Percentiles rank a stretch among this genome's conserved stretches.
These are phyloP conservation scores for Myxozyma neotropica DNA, from an alignment of 805 yeast genomes.

Conservation along the genomic window DNA sequence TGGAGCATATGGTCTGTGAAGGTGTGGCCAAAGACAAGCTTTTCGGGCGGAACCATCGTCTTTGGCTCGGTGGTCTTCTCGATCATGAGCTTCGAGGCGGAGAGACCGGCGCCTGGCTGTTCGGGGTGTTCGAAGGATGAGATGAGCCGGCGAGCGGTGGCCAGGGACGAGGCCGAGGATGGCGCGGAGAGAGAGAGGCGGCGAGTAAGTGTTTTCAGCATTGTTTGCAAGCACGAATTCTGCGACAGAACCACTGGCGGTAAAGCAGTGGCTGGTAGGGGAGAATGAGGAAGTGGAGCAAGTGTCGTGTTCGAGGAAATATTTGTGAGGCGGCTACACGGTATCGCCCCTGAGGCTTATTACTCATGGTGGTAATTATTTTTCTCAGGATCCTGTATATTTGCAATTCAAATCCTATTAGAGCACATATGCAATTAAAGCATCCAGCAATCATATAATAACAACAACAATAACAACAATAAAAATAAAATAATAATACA, in stretches of 20 bases:
- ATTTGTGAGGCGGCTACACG: no score
- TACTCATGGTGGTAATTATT: no score
- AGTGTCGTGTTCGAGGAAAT: no score
- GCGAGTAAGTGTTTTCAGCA: background rate
- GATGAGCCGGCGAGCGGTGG: background rate
- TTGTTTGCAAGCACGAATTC: background rate
- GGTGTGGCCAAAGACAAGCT: slow-evolving; percentile 68
- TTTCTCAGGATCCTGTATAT: no score
- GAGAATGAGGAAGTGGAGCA: no score
- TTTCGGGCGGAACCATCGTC: slow-evolving; percentile 57
- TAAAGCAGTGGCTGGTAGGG: no score
- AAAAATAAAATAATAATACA: no score
- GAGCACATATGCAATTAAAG: no score
- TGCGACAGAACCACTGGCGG: no score
- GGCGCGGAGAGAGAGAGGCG: background rate
- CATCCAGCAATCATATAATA: no score
- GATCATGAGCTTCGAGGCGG: slow-evolving; percentile 57
- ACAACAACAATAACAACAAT: no score
- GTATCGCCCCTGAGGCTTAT: background rate
- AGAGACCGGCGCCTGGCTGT: slow-evolving; percentile 23
- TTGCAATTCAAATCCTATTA: no score
- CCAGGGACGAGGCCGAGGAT: background rate
- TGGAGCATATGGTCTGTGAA: slow-evolving; percentile 89
- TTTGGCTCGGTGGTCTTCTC: slow-evolving; percentile 55
- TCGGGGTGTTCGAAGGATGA: slow-evolving; percentile 9